phyloP scores from a whole-genome alignment of 192 early-diverging fungal genomes.

The Backusella tuberculispora region DNA sequence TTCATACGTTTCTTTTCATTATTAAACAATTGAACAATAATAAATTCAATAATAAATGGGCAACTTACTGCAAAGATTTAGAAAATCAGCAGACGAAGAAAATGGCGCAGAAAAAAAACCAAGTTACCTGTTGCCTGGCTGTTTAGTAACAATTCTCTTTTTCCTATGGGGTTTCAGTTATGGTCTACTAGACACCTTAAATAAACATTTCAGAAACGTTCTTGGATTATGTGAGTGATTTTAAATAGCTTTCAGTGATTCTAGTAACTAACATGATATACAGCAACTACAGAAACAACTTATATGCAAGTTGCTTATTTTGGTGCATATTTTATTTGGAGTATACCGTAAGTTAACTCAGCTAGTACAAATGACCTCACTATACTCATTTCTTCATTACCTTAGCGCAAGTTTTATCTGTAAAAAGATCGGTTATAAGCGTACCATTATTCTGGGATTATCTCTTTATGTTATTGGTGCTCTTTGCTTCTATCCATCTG shows the following conservation, averaged over 20 bases:
- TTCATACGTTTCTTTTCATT: constrained; percentile 2
- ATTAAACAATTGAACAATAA: neutral
- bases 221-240: constrained; percentile 27
- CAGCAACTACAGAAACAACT: constrained; percentile 38
- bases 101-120: constrained; percentile 13
- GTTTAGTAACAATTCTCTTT: constrained; percentile 36
- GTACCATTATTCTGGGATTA: constrained; percentile 35
- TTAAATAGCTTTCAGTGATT: neutral
- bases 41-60: neutral
- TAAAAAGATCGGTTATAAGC: constrained; percentile 36
- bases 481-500: constrained; percentile 39
- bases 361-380: neutral
- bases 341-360: constrained; percentile 35
- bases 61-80: constrained; percentile 8
- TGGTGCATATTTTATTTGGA: constrained; percentile 41
- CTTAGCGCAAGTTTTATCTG: constrained; percentile 34
- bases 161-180: constrained; percentile 44
- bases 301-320: constrained; percentile 44
- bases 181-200: constrained; percentile 38
- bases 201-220: constrained; percentile 41
- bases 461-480: constrained; percentile 39
- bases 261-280: neutral
- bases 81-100: constrained; percentile 6
- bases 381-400: neutral
- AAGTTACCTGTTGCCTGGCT: constrained; percentile 26